A percentile compares a stretch with the other conserved stretches of the same genome.
Evolutionary conservation across 768 basidiomycete species (phyloP).

Genomic region (Asterophora parasitica): DNA sequence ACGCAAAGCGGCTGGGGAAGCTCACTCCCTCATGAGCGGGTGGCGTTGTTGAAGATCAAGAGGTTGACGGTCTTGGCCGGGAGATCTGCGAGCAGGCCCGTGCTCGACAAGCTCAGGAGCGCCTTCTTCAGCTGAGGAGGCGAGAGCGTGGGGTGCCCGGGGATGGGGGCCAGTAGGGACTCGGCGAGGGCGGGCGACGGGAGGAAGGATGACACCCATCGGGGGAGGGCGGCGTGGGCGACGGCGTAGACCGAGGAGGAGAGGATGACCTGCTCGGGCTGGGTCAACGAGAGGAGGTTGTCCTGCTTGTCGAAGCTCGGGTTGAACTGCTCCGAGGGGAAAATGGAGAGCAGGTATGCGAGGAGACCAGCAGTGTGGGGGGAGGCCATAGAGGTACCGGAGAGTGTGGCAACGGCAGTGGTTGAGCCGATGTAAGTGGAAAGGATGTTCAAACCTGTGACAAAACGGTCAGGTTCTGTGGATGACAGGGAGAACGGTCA

Average conservation of each 20-base stretch:
- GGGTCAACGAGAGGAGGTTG: constrained; percentile 28
- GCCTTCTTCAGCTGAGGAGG: constrained; percentile 77
- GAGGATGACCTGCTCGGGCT: constrained; percentile 28
- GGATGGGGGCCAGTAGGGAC: constrained; percentile 36
- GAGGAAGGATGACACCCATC: constrained; percentile 53
- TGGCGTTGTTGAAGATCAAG: constrained; percentile 81
- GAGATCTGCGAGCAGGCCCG: constrained; percentile 43
- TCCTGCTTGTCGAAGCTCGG: constrained; percentile 39
- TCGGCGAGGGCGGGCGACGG: constrained; percentile 48
- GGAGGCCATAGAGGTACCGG: constrained; percentile 93
- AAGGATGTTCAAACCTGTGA: constrained; percentile 72
- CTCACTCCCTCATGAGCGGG: constrained; percentile 22
- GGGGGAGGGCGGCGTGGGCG: constrained; percentile 51
- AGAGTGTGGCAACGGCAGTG: constrained; percentile 66
- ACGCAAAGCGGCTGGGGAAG: constrained; percentile 5
- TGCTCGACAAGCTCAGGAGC: constrained; percentile 55
- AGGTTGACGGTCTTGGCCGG: constrained; percentile 58
- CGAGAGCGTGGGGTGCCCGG: constrained; percentile 41
- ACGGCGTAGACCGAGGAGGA: constrained; percentile 49
- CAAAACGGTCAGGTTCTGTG: not conserved
- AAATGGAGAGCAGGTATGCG: constrained; percentile 89
- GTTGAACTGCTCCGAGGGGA: constrained; percentile 63
- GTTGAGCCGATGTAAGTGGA: constrained; percentile 76
- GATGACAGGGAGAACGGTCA: constrained; percentile 10
- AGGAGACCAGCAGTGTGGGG: constrained; percentile 88